Evolutionary conservation across 2,329 filamentous ascomycete genomes (phyloP).

Genomic region (Neonectria ditissima): DNA sequence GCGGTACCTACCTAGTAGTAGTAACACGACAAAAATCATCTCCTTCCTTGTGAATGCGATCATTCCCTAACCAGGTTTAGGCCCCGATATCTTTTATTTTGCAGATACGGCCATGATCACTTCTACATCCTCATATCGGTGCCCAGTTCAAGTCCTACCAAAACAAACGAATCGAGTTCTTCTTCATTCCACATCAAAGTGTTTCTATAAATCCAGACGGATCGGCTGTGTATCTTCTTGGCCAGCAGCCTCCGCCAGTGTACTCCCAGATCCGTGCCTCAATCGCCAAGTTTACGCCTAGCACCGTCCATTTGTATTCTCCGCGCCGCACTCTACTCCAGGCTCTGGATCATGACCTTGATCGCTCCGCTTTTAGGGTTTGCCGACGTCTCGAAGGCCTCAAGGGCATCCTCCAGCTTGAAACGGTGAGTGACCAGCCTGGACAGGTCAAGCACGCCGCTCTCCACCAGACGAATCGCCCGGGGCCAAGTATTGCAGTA

Average conservation of each 20-base stretch:
- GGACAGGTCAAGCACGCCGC: conserved; percentile 83
- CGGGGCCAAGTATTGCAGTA: conserved; percentile 97
- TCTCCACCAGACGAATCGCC: conserved; percentile 88
- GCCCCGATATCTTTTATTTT: background rate
- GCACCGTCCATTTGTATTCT: conserved; percentile 33
- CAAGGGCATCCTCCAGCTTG: conserved; percentile 84
- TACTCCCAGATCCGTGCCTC: conserved; percentile 29
- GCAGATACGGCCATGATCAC: background rate
- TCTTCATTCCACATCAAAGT: conserved; percentile 13
- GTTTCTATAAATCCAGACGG: conserved; percentile 38
- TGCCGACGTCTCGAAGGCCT: conserved; percentile 90
- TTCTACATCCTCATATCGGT: background rate
- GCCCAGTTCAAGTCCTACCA: background rate
- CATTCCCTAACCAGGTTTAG: background rate
- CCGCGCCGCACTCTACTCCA: conserved; percentile 56
- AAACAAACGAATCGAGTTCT: conserved; percentile 6
- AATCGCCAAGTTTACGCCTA: conserved; percentile 43
- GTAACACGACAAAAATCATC: no score
- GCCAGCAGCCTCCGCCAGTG: conserved; percentile 27
- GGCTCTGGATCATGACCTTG: conserved; percentile 92
- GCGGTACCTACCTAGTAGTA: no score
- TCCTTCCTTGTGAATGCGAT: background rate
- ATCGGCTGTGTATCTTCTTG: conserved; percentile 25
- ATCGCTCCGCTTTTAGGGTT: conserved; percentile 95
- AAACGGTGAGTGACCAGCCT: conserved; percentile 91